Evolutionary conservation across 2,329 filamentous ascomycete species (phyloP), one percentile per base, ranked within the genome.

Genomic region (Fusarium sp.): DNA sequence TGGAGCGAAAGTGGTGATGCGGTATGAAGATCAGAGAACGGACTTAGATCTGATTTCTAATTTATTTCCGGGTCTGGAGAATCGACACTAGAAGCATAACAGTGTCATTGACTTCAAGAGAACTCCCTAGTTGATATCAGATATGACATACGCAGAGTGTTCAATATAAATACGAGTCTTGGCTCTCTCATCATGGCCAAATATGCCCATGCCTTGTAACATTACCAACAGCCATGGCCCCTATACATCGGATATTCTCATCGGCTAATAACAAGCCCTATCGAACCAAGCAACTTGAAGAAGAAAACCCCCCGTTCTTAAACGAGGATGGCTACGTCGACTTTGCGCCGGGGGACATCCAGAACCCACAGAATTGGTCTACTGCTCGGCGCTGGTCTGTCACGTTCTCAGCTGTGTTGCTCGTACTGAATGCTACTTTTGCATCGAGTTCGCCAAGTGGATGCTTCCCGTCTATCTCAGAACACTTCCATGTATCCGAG

Each of bases 171-270:
- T 36, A 57, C 26, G 20, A 69, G 50, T 38, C 44, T 57, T 57
- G 65, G 51, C 32, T 39, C 20, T 56, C 51, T 35, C n/a, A 28
- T 30, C 13, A 26, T n/a, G 11, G 39, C 24, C 62, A 17, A 28
- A n/a, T 15, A 5, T 20, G 26, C 18, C 18, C 8, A 22, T n/a
- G 48, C n/a, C 36, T 26, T 28, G 20, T 26, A 15, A 24, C 13
- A 51, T 50, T 22, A 22, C n/a, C n/a, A 15, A 30, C 20, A 70
- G 36, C 35, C 48, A 70, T 70, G 67, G 67, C 59, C 8, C 59
- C 51, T 17, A 70, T 70, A 70, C 67, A 70, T 70, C 45, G 66
- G 28, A 58, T 70, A 28, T 70, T 70, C 39, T 70, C 67, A 22
- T 53, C 41, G n/a, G 67, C 59, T 9, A 70, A 65, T 54, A 70